Evolutionary conservation across 75 land plant species (phyloP).

Genomic region (Adiantum capillusveneris): DNA sequence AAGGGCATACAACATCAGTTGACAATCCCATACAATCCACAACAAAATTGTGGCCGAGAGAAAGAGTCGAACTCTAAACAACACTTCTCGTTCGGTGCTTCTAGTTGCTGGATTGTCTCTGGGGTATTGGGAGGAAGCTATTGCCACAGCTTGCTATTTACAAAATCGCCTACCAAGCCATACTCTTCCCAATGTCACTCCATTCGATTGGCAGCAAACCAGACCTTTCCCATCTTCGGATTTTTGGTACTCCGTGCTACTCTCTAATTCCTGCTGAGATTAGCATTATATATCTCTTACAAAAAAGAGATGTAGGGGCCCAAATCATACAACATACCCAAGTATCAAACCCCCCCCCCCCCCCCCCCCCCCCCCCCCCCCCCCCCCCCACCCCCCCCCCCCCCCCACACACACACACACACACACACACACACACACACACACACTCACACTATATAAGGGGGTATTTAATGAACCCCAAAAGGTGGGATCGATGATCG

Average conservation of each 20-base stretch:
- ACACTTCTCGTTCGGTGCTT: conserved; percentile 4
- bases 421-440: not conserved
- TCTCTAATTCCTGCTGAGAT: not conserved
- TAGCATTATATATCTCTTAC: not conserved
- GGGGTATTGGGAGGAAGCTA: conserved; percentile 16
- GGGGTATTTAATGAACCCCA: too few species aligned
- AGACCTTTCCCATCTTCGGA: too few species aligned
- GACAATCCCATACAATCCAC: not conserved
- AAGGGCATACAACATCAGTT: not conserved
- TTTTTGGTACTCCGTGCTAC: not conserved
- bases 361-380: too few species aligned
- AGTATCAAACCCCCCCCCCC: too few species aligned
- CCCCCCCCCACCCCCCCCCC: too few species aligned
- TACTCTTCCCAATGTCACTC: not conserved
- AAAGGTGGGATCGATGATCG: too few species aligned
- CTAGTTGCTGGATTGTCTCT: not conserved
- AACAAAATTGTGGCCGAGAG: conserved; percentile 7
- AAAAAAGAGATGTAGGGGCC: too few species aligned
- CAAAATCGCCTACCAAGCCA: conserved; percentile 2
- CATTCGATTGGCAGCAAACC: conserved; percentile 5
- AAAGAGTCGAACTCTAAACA: conserved; percentile 1
- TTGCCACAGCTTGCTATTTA: conserved; percentile 2
- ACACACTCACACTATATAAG: too few species aligned
- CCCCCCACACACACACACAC: too few species aligned
- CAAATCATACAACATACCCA: too few species aligned